These are phyloP conservation scores for Saccharomycopsis olivae DNA, from an alignment of 805 yeast genomes.

Conservation along the genomic window DNA sequence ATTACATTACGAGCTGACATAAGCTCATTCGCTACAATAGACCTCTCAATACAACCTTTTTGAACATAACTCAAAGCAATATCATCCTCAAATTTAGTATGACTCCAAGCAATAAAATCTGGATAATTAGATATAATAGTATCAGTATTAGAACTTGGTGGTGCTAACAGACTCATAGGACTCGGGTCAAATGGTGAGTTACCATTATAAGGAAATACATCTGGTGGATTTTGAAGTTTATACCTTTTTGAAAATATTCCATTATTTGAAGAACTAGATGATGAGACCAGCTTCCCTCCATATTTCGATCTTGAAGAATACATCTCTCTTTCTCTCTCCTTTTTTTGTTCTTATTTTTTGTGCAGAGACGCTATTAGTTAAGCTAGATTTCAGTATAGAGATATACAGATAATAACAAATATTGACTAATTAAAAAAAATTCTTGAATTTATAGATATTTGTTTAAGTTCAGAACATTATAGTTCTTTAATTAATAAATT, in stretches of 20 bases:
- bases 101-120: slow-evolving; percentile 66
- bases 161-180: slow-evolving; percentile 15
- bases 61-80: slow-evolving; percentile 47
- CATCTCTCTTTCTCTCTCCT: no score
- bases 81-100: slow-evolving; percentile 41
- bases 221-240: slow-evolving; percentile 24
- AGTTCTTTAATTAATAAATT: no score
- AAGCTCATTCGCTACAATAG: slow-evolving; percentile 54
- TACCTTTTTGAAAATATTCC: slow-evolving; percentile 21
- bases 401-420: no score
- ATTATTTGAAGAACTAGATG: neutral
- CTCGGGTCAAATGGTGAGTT: slow-evolving; percentile 17
- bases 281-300: no score
- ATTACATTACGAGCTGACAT: slow-evolving; percentile 56
- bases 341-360: no score
- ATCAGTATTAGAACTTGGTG: neutral
- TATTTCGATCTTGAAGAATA: no score
- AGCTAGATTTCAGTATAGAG: no score
- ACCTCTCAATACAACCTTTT: slow-evolving; percentile 60
- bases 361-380: no score
- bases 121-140: slow-evolving; percentile 35
- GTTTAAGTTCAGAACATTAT: no score
- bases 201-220: slow-evolving; percentile 25
- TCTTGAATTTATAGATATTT: no score
- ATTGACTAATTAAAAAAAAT: no score